A percentile compares a stretch with the other conserved stretches of the same genome.
phyloP scores from a whole-genome alignment of 176 grass and related monocot species.

The Typha latifolia region DNA sequence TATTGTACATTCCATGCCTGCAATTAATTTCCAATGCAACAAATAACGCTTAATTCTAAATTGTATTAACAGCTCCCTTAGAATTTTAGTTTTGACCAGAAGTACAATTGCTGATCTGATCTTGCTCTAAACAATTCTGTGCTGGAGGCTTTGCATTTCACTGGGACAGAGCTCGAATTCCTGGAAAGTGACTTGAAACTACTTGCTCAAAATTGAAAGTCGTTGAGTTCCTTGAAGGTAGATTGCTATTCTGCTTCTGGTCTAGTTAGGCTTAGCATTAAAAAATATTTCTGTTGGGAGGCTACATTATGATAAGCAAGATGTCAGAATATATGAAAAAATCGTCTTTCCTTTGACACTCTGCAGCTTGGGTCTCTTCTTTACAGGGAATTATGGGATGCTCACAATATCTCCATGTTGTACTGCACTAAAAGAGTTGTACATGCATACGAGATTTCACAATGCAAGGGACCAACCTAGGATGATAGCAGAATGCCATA shows the following conservation, averaged over 20 bases:
- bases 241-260: slow-evolving; percentile 56
- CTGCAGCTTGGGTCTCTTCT: neutral
- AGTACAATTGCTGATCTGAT: slow-evolving; percentile 36
- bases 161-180: slow-evolving; percentile 57
- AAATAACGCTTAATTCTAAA: slow-evolving; percentile 22
- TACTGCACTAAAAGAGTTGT: slow-evolving; percentile 3
- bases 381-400: slow-evolving; percentile 11
- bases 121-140: slow-evolving; percentile 56
- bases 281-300: slow-evolving; percentile 69
- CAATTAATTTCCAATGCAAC: neutral
- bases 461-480: slow-evolving; percentile 10
- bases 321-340: slow-evolving; percentile 37
- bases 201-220: slow-evolving; percentile 70
- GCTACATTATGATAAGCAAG: slow-evolving; percentile 50
- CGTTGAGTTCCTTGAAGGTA: slow-evolving; percentile 70
- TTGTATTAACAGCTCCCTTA: slow-evolving; percentile 44
- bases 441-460: slow-evolving; percentile 6
- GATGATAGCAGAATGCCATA: slow-evolving; percentile 10
- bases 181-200: slow-evolving; percentile 61
- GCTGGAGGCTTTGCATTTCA: slow-evolving; percentile 66
- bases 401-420: slow-evolving; percentile 4
- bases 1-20: too few relatives aligned
- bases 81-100: slow-evolving; percentile 70
- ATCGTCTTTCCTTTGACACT: slow-evolving; percentile 59
- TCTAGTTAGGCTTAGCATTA: slow-evolving; percentile 46